Base-by-base conservation (phyloP, 768 basidiomycete genomes). In the Auricularia sp. region DNA sequence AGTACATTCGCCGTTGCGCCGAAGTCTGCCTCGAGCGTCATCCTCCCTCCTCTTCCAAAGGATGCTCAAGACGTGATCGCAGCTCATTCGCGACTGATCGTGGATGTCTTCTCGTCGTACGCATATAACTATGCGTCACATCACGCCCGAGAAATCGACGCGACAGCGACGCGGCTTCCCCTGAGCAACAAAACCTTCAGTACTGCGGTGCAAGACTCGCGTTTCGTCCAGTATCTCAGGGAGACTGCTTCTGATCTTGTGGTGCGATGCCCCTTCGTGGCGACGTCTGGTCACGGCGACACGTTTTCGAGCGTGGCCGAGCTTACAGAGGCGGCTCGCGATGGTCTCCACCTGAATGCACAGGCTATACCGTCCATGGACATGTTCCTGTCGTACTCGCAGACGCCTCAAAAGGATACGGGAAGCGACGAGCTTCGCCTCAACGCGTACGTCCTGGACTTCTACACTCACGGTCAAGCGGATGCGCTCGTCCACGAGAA, bases 361-460 rank as follows among this genome's bases (percentile, higher is more conserved):
- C 78, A 87, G 69, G 82, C 82, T 0, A 84, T 87, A 16, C 88
- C 89, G 3, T 82, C 84, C 1, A 70, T 88, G 69, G 68, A 66
- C 47, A 18, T 47, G 18, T 65, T 65, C 59, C 45, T 18, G 14
- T 54, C 18, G 44, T 35, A n/a, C 14, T 7, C 47, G 18, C 3
- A 42, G 61, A 56, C n/a, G 35, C 70, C 42, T 35, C 67, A 42
- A 24, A 65, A 56, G 10, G 69, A 68, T 2, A 63, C 70, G 13
- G 68, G 71, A 61, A 68, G 73, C 61, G 68, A 70, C 1, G 29
- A 69, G 4, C 73, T 74, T 54, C 74, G 74, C 8, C 76, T 88
- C 56, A 89, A 89, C 66, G 87, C 85, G 0, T 88, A 88, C 69
- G 71, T 89, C 16, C 74, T 82, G 56, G 89, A 90, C 69, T 90